phyloP scores from a whole-genome alignment of 495 filamentous ascomycete species.

The Penicillium salamii region DNA sequence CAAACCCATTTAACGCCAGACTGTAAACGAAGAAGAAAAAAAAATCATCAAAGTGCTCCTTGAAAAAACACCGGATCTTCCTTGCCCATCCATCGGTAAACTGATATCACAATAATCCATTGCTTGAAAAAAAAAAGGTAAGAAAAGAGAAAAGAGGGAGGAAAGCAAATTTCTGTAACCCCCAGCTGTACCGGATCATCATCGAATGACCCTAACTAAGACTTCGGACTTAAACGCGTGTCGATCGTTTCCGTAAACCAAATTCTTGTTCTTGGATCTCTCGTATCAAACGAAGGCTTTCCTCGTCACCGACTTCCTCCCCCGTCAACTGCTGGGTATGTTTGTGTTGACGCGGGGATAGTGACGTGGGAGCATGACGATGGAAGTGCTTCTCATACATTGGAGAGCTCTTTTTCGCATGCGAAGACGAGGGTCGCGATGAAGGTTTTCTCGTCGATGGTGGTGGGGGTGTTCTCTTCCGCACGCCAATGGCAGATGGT shows the following conservation, averaged over 20 bases:
- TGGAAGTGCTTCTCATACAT: conserved; percentile 35
- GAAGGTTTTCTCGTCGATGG: conserved; percentile 35
- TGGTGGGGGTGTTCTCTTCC: conserved; percentile 32
- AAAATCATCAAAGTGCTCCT: background rate
- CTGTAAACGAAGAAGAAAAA: conserved; percentile 1
- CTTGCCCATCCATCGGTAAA: background rate
- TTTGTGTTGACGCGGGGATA: conserved; percentile 36
- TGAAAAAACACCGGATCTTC: conserved; percentile 6
- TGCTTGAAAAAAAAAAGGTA: background rate
- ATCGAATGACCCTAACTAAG: background rate
- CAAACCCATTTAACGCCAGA: conserved; percentile 2
- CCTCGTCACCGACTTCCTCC: conserved; percentile 45
- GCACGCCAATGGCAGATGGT: conserved; percentile 14
- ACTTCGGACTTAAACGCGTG: background rate
- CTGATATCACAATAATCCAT: conserved; percentile 7
- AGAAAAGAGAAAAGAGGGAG: background rate
- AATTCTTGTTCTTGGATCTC: conserved; percentile 59
- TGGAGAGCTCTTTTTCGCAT: conserved; percentile 45
- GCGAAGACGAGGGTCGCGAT: conserved; percentile 44
- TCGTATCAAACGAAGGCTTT: conserved; percentile 54
- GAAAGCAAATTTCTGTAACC: background rate
- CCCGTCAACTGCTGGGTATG: conserved; percentile 23
- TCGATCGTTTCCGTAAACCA: conserved; percentile 49
- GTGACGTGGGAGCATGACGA: conserved; percentile 23
- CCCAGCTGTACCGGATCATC: background rate